These are phyloP conservation scores for Didymosphaeria variabile DNA, from an alignment of 2,329 filamentous ascomycete species.

Conservation along the genomic window DNA sequence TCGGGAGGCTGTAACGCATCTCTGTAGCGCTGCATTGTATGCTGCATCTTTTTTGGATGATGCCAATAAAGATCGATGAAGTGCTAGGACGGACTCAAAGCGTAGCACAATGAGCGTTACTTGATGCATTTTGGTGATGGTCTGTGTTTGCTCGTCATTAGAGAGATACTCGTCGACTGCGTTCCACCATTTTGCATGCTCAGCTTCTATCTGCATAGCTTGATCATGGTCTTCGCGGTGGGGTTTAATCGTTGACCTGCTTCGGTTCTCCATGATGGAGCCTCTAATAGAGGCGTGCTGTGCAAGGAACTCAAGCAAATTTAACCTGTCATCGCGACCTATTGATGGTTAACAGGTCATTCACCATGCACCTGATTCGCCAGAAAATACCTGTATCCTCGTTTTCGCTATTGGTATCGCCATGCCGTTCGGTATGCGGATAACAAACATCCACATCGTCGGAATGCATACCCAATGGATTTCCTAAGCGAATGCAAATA, in stretches of 20 bases:
- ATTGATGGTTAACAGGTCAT: neutral
- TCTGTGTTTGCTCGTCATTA: slow-evolving; percentile 19
- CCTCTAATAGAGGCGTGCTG: slow-evolving; percentile 33
- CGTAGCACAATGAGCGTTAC: slow-evolving; percentile 35
- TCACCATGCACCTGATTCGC: neutral
- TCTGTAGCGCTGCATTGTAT: slow-evolving; percentile 34
- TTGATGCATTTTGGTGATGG: slow-evolving; percentile 32
- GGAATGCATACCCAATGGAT: slow-evolving; percentile 29
- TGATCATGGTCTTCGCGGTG: slow-evolving; percentile 21
- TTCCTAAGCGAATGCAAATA: slow-evolving; percentile 35
- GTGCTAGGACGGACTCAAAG: slow-evolving; percentile 33
- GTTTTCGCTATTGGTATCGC: slow-evolving; percentile 4
- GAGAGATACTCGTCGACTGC: slow-evolving; percentile 36
- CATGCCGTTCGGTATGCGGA: slow-evolving; percentile 30
- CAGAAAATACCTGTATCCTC: slow-evolving; percentile 13
- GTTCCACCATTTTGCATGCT: slow-evolving; percentile 40
- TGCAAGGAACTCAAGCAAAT: slow-evolving; percentile 34
- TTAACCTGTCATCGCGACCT: slow-evolving; percentile 27
- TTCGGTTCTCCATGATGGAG: slow-evolving; percentile 34
- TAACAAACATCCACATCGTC: slow-evolving; percentile 35
- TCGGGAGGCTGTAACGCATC: slow-evolving; percentile 35
- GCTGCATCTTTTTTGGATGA: slow-evolving; percentile 30
- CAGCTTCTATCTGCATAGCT: slow-evolving; percentile 30
- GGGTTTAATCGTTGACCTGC: slow-evolving; percentile 20
- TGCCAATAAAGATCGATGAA: slow-evolving; percentile 34